Conservation (phyloP, 441 rosid genomes). For the Kokia cookei region DNA sequence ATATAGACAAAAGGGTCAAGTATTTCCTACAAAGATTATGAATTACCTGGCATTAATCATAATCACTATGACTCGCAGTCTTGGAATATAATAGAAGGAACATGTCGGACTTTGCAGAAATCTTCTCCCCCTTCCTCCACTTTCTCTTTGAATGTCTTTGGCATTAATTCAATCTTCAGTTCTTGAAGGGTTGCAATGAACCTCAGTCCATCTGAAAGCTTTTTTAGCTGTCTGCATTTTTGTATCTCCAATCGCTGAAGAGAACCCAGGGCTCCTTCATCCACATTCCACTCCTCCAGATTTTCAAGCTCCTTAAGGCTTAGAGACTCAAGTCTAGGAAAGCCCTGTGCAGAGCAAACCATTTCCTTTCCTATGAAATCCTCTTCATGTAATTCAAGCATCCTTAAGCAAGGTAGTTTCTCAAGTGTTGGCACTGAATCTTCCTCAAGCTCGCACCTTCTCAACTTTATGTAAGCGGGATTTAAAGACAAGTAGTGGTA, state of each 20-base stretch:
- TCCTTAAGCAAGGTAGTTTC: not conserved
- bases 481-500: not conserved
- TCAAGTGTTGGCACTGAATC: slow-evolving; percentile 4
- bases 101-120: not conserved
- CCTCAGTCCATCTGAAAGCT: not conserved
- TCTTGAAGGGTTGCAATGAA: not conserved
- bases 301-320: not conserved
- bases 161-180: not conserved
- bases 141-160: not conserved
- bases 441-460: not conserved
- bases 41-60: not conserved
- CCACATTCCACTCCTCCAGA: not conserved
- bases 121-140: not conserved
- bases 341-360: not conserved
- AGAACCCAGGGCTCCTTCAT: not conserved
- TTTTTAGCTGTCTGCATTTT: not conserved
- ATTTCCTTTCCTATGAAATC: not conserved
- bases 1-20: no score
- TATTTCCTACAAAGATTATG: not conserved
- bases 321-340: not conserved
- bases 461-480: not conserved
- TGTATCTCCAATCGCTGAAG: not conserved
- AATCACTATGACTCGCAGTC: not conserved
- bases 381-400: not conserved
- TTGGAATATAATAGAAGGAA: not conserved